Conservation (phyloP, 768 basidiomycete genomes). For the Nidularia sp. region DNA sequence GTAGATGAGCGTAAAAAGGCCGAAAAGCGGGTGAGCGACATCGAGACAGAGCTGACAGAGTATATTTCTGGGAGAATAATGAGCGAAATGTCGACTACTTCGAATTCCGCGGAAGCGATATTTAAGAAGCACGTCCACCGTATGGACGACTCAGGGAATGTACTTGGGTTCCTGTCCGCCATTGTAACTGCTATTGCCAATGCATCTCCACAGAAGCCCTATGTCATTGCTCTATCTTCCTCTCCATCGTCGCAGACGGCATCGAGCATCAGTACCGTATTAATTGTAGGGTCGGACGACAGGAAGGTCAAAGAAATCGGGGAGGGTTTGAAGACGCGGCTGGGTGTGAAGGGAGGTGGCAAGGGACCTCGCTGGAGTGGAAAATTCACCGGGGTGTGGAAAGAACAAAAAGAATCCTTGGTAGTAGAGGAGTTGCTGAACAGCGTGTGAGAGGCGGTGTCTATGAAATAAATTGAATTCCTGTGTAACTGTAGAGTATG, state of each 20-base stretch:
- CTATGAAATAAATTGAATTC: not conserved
- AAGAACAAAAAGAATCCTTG: constrained; percentile 37
- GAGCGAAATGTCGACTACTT: constrained; percentile 25
- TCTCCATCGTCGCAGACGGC: constrained; percentile 53
- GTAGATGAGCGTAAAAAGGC: constrained; percentile 63
- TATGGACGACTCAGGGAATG: constrained; percentile 54
- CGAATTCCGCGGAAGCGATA: constrained; percentile 11
- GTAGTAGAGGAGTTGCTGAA: constrained; percentile 33
- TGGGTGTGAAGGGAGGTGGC: constrained; percentile 73
- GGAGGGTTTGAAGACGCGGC: constrained; percentile 49
- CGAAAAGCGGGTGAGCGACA: constrained; percentile 64
- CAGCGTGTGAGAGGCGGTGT: constrained; percentile 13
- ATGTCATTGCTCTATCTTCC: constrained; percentile 56
- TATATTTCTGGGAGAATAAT: constrained; percentile 38
- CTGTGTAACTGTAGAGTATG: not conserved
- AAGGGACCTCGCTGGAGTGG: constrained; percentile 77
- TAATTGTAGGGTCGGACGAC: constrained; percentile 60
- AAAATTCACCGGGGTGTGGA: constrained; percentile 65
- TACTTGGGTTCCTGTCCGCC: constrained; percentile 57
- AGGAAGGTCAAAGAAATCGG: constrained; percentile 55
- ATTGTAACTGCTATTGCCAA: constrained; percentile 46
- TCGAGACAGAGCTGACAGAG: constrained; percentile 62
- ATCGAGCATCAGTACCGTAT: constrained; percentile 47
- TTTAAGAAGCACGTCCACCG: constrained; percentile 53
- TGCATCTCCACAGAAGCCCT: constrained; percentile 18